Conservation (phyloP, 108 stramenopile genomes). For the Pseudonitzschia pungens region DNA sequence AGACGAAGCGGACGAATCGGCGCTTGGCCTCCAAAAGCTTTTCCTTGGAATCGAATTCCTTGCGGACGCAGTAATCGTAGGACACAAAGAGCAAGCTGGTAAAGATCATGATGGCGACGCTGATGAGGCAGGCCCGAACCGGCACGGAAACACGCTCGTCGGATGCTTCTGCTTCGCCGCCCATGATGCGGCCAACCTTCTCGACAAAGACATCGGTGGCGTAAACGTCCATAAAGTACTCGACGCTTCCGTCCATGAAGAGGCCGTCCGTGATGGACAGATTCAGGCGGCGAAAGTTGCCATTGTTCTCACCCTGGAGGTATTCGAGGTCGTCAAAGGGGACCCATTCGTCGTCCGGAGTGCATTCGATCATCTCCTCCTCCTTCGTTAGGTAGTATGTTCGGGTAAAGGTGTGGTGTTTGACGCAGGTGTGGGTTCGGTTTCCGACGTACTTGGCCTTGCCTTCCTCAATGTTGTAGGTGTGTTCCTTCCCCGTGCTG, state of each 20-base stretch:
- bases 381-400: background rate
- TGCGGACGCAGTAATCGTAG: slow-evolving; percentile 52
- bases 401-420: background rate
- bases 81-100: slow-evolving; percentile 44
- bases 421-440: background rate
- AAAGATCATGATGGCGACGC: slow-evolving; percentile 41
- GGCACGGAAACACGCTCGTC: slow-evolving; percentile 28
- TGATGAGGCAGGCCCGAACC: slow-evolving; percentile 27
- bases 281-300: background rate
- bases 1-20: slow-evolving; percentile 49
- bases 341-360: slow-evolving; percentile 11
- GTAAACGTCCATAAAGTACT: slow-evolving; percentile 18
- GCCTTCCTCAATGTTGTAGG: slow-evolving; percentile 32
- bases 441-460: slow-evolving; percentile 10
- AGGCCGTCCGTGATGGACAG: background rate
- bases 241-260: background rate
- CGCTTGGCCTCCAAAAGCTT: slow-evolving; percentile 50
- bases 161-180: background rate
- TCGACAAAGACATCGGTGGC: background rate
- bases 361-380: background rate
- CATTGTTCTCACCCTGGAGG: background rate
- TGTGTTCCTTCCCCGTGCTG: slow-evolving; percentile 7
- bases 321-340: background rate
- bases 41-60: slow-evolving; percentile 41
- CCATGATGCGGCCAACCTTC: background rate